Percentiles rank a stretch among this genome's conserved stretches.
Evolutionary conservation across 192 early-diverging fungal species (phyloP).

Genomic region (Entomortierella lignicola): DNA sequence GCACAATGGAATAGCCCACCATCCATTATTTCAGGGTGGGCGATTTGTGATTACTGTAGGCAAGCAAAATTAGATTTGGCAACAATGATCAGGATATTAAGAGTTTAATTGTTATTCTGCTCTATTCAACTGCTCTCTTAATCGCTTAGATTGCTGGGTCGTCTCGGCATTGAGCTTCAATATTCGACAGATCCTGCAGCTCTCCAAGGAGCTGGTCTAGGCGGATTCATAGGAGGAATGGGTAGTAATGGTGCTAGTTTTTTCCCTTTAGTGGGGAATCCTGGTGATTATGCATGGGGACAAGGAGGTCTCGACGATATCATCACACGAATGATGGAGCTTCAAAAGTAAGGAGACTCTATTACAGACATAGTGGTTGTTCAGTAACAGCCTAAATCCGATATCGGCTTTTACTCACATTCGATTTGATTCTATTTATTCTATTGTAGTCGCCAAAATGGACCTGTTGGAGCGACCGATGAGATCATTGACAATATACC

Average conservation of each 20-base stretch:
- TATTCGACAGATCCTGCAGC: constrained; percentile 36
- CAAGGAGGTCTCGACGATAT: constrained; percentile 88
- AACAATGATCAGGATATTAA: too few relatives aligned
- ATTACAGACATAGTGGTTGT: not conserved
- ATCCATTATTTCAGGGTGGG: too few relatives aligned
- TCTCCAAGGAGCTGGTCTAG: constrained; percentile 1
- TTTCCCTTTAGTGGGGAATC: constrained; percentile 55
- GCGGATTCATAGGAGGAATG: constrained; percentile 6
- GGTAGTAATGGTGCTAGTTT: constrained; percentile 21
- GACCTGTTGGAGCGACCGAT: constrained; percentile 26
- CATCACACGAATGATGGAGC: constrained; percentile 87
- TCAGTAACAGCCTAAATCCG: not conserved
- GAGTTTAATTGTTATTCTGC: too few relatives aligned
- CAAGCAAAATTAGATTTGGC: too few relatives aligned
- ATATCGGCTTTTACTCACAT: not conserved
- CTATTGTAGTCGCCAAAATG: constrained; percentile 16
- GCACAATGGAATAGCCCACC: constrained; percentile 30
- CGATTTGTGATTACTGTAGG: too few relatives aligned
- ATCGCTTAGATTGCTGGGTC: constrained; percentile 16
- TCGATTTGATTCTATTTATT: not conserved
- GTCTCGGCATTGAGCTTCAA: constrained; percentile 31
- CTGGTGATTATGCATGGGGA: constrained; percentile 90
- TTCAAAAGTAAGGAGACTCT: constrained; percentile 59
- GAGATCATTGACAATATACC: constrained; percentile 26
- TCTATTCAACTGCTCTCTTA: too few relatives aligned